Percentiles rank a stretch among this genome's conserved stretches.
Evolutionary conservation across 2,329 filamentous ascomycete species (phyloP).

Genomic region (Fusarium xyrophilum): DNA sequence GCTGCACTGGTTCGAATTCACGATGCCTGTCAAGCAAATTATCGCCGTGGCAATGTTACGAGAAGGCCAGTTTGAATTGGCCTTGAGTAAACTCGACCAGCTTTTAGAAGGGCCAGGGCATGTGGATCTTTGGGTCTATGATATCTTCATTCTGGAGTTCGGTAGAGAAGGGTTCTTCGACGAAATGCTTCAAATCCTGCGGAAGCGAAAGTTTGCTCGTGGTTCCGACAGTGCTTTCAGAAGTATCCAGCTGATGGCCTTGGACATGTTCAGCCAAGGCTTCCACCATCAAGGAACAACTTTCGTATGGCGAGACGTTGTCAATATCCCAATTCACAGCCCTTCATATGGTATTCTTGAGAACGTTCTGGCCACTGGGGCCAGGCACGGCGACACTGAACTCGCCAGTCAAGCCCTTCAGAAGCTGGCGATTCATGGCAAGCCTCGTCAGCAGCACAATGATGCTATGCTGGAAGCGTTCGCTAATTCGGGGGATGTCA

Average conservation of each 20-base stretch:
- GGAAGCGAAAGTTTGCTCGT: conserved; percentile 55
- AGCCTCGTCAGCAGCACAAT: conserved; percentile 74
- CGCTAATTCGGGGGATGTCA: conserved; percentile 63
- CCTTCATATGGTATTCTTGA: conserved; percentile 67
- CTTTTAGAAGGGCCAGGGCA: conserved; percentile 64
- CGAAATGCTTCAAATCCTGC: conserved; percentile 74
- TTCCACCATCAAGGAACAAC: conserved; percentile 69
- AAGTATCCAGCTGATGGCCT: conserved; percentile 71
- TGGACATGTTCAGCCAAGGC: conserved; percentile 75
- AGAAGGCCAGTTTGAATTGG: conserved; percentile 83
- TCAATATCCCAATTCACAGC: conserved; percentile 53
- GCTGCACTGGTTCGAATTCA: conserved; percentile 64
- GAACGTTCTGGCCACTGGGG: conserved; percentile 75
- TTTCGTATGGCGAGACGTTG: conserved; percentile 74
- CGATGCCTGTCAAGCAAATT: conserved; percentile 68
- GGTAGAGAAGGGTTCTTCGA: conserved; percentile 76
- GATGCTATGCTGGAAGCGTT: conserved; percentile 80
- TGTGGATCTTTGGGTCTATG: conserved; percentile 76
- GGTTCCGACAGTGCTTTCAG: conserved; percentile 50
- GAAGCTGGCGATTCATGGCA: conserved; percentile 46
- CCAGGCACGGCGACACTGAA: conserved; percentile 69
- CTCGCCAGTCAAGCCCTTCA: conserved; percentile 77
- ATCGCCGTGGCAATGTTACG: conserved; percentile 77
- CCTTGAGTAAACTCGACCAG: conserved; percentile 71
- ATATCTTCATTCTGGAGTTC: conserved; percentile 77